Evolutionary conservation across 495 filamentous ascomycete genomes (phyloP), one percentile per base, ranked within the genome.

Genomic region (Penicillium crystallinum): DNA sequence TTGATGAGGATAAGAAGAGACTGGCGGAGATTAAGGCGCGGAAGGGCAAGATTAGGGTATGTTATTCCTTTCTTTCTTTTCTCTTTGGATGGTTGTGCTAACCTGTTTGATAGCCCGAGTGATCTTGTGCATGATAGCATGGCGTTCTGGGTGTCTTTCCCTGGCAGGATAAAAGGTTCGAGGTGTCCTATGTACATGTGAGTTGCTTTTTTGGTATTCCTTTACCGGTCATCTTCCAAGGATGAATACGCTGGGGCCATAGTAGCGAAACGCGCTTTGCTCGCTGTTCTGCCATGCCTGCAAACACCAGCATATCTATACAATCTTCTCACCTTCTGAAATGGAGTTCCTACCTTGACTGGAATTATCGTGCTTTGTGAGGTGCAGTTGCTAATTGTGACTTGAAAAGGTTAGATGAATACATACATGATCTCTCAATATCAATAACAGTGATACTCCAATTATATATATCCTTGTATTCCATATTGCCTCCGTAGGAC

Each of bases 241-340:
- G 77, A 81, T 79, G 77, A 79, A 61, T 61, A 55, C 67, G 76
- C 77, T 79, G 75, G 77, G 77, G 77, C 77, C 76, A 80, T 69
- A 79, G 73, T 76, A 80, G 73, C 58, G 68, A 69, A 64, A 69
- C 64, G 69, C 66, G 47, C 52, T 54, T 47, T 30, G 53, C 38
- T 47, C 53, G 68, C 69, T 69, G 69, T 70, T 52, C 55, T 70
- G 65, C 74, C 49, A 69, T 80, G 76, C 56, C 76, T 79, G 65
- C 66, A 74, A 72, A 69, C 55, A 74, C 76, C 77, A 79, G 77
- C 76, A 63, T 59, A 55, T 52, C 52, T 50, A 56, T 54, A 63
- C 29, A 31, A 76, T 78, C 76, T 80, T 80, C 76, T 80, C 77
- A 70, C 65, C 60, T 71, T 67, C 68, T 74, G 72, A 76, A 50